A percentile compares a stretch with the other conserved stretches of the same genome.
phyloP scores from a whole-genome alignment of 176 grass and related monocot species.

The Typha latifolia region DNA sequence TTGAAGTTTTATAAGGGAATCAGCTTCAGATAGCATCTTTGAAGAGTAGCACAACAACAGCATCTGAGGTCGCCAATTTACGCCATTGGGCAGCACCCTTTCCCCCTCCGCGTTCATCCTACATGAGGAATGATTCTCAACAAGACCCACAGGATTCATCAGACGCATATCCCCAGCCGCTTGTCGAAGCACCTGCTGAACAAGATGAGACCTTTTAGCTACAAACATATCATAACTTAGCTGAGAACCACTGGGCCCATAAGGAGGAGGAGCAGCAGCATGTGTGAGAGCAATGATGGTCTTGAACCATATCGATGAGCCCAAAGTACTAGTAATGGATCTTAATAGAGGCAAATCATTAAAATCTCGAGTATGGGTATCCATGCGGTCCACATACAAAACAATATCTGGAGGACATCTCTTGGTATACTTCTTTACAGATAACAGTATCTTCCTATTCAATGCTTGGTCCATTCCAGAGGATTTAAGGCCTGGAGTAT shows the following conservation, averaged over 20 bases:
- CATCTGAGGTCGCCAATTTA: conserved; percentile 77
- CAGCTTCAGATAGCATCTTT: conserved; percentile 89
- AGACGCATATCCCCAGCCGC: conserved; percentile 79
- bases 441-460: conserved; percentile 62
- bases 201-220: conserved; percentile 75
- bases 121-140: conserved; percentile 93
- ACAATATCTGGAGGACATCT: conserved; percentile 89
- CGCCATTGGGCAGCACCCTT: conserved; percentile 79
- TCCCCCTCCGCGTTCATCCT: conserved; percentile 57
- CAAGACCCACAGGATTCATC: conserved; percentile 83
- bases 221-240: conserved; percentile 86
- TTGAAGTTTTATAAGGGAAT: conserved; percentile 73
- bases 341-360: conserved; percentile 87
- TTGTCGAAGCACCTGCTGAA: conserved; percentile 74
- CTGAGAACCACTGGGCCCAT: conserved; percentile 63
- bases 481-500: conserved; percentile 69
- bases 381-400: conserved; percentile 77
- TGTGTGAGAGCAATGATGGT: conserved; percentile 87
- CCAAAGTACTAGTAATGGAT: conserved; percentile 62
- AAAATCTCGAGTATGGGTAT: conserved; percentile 55
- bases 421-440: conserved; percentile 77
- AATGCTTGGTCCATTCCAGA: conserved; percentile 73
- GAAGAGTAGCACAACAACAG: conserved; percentile 82
- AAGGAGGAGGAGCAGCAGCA: conserved; percentile 81
- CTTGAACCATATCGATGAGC: conserved; percentile 93